Evolutionary conservation across 1,284 basidiomycete genomes (phyloP).

Genomic region (Trichosporon sp.): DNA sequence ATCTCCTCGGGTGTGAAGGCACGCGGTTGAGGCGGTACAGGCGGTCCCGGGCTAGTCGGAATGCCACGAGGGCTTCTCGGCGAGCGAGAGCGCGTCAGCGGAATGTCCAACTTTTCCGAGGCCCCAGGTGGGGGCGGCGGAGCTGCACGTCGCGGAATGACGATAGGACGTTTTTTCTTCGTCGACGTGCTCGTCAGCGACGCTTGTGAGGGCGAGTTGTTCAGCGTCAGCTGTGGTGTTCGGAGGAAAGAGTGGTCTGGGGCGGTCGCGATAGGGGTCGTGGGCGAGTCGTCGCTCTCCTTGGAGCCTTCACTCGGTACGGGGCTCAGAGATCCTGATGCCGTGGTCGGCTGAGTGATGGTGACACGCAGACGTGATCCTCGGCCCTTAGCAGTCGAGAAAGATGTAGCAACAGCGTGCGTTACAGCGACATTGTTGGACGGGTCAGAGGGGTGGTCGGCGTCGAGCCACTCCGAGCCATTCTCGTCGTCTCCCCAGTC

Average conservation of each 20-base stretch:
- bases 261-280: background rate
- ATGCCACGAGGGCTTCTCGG: background rate
- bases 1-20: background rate
- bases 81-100: background rate
- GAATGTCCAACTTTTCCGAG: background rate
- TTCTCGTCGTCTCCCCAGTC: constrained; percentile 47
- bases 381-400: background rate
- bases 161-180: constrained; percentile 29
- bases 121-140: constrained; percentile 29
- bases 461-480: constrained; percentile 43
- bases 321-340: background rate
- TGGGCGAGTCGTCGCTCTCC: background rate
- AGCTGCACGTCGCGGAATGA: constrained; percentile 32
- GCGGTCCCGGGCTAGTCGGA: background rate
- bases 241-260: background rate
- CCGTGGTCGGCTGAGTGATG: background rate
- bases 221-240: background rate
- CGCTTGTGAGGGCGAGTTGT: background rate
- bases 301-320: background rate
- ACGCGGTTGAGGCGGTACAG: background rate
- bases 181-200: constrained; percentile 3
- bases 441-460: constrained; percentile 24
- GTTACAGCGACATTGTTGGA: constrained; percentile 29
- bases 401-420: background rate
- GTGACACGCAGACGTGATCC: constrained; percentile 8